Percentiles rank a stretch among this genome's conserved stretches.
Evolutionary conservation across 768 basidiomycete genomes (phyloP).

Genomic region (Baorangia bicolor): DNA sequence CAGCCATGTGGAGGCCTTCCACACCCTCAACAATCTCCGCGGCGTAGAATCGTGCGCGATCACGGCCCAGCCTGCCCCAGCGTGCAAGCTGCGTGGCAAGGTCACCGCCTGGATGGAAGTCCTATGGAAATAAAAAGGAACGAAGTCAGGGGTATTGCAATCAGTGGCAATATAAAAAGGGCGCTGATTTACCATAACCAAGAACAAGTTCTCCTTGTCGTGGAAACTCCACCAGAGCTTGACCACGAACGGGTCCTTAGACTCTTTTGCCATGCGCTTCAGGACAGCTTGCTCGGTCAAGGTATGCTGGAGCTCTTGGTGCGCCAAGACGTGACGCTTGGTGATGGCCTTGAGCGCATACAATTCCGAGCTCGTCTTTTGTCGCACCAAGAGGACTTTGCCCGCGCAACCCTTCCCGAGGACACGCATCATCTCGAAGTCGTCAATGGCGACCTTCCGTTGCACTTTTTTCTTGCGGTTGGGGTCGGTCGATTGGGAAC

Average conservation of each 20-base stretch:
- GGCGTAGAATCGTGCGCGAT: slow-evolving; percentile 95
- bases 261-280: slow-evolving; percentile 88
- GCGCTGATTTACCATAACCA: slow-evolving; percentile 75
- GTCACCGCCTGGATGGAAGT: slow-evolving; percentile 96
- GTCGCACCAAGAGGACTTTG: slow-evolving; percentile 88
- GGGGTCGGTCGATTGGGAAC: slow-evolving; percentile 48
- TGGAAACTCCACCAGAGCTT: slow-evolving; percentile 98
- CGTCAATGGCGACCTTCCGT: slow-evolving; percentile 77
- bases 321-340: slow-evolving; percentile 93
- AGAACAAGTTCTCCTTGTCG: slow-evolving; percentile 94
- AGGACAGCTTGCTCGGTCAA: slow-evolving; percentile 95
- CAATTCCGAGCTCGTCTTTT: slow-evolving; percentile 67
- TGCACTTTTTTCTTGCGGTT: slow-evolving; percentile 51
- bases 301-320: slow-evolving; percentile 95
- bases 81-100: slow-evolving; percentile 96
- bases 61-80: slow-evolving; percentile 91
- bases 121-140: slow-evolving; percentile 41
- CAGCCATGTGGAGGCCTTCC: slow-evolving; percentile 89
- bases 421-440: slow-evolving; percentile 97
- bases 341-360: slow-evolving; percentile 98
- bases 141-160: slow-evolving; percentile 11
- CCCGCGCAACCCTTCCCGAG: slow-evolving; percentile 97
- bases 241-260: slow-evolving; percentile 91
- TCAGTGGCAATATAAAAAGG: slow-evolving; percentile 14
- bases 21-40: slow-evolving; percentile 97